A percentile compares a stretch with the other conserved stretches of the same genome.
phyloP scores from a whole-genome alignment of 805 yeast genomes.

The Zygoascus tannicola region DNA sequence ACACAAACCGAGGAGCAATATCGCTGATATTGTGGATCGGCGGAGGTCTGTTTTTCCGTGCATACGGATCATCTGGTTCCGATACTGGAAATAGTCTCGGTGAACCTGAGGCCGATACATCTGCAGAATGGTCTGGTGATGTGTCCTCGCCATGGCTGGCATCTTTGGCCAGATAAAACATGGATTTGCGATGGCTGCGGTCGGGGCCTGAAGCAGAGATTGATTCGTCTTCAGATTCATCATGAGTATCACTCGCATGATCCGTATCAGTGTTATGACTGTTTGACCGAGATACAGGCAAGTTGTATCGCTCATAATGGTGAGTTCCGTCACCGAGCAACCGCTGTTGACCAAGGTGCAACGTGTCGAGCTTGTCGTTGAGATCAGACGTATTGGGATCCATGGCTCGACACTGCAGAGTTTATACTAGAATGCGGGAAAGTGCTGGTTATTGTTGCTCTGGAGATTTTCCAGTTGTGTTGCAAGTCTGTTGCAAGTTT shows the following conservation, averaged over 20 bases:
- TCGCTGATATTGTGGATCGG: constrained; percentile 19
- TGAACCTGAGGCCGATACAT: not conserved
- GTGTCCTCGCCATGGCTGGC: not conserved
- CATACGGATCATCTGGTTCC: constrained; percentile 27
- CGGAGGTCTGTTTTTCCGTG: constrained; percentile 24
- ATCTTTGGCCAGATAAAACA: not conserved
- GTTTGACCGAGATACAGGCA: constrained; percentile 24
- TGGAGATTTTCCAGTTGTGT: no score
- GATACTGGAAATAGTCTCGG: constrained; percentile 7
- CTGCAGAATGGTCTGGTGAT: not conserved
- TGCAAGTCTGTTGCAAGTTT: no score
- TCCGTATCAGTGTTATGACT: constrained; percentile 5
- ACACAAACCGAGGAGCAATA: constrained; percentile 30
- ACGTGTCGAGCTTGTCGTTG: not conserved
- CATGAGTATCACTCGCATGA: not conserved
- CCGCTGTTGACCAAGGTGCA: constrained; percentile 17
- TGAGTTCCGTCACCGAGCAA: constrained; percentile 22
- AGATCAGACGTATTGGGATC: not conserved
- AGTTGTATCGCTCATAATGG: constrained; percentile 24
- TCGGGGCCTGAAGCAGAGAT: not conserved
- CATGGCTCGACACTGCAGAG: not conserved
- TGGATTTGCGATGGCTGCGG: not conserved
- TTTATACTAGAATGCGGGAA: no score
- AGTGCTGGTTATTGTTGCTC: no score
- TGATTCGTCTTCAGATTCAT: not conserved